Base-by-base conservation (phyloP, 139 green algal genomes). In the Ettlia oleoabundans region DNA sequence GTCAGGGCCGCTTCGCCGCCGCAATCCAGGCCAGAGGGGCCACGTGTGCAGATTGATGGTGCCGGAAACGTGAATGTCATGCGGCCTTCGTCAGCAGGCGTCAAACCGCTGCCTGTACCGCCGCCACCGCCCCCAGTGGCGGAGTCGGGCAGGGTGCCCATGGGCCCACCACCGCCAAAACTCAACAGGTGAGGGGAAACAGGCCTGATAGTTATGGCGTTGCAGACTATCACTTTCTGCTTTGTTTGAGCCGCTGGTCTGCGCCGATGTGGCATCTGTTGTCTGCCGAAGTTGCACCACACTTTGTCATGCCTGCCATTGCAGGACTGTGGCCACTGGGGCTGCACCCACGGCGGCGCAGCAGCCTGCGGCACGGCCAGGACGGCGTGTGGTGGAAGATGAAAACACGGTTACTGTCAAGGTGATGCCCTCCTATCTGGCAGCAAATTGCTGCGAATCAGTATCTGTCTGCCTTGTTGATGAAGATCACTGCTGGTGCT, bases 381-480 rank as follows among this genome's bases (percentile, higher is more conserved):
- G 68, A 24, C 80, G 86, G 80, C 47, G 89, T 78, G 40, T 90
- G 28, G 73, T 88, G 1, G 95, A 98, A 76, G 94, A 97, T 76
- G 92, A 93, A 52, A 92, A 94, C 61, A 92, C 81, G 32, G 92
- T 98, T 43, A 89, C 92, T 28, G 94, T 99, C 52, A 90, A 93
- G 73, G 73, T 65, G 52, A 42, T n/a, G n/a, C n/a, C n/a, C n/a
- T n/a, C n/a, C n/a, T n/a, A n/a, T n/a, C n/a, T n/a, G n/a, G n/a
- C n/a, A n/a, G n/a, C n/a, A n/a, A n/a, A n/a, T n/a, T n/a, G n/a
- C n/a, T n/a, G n/a, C n/a, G n/a, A 3, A 41, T 68, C 8, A 9
- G 26, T 38, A 3, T 4, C 2, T 30, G 5, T 40, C 26, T 68
- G 62, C n/a, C n/a, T n/a, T n/a, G n/a, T n/a, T n/a, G n/a, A n/a